Percentiles rank a stretch among this genome's conserved stretches.
Conservation (phyloP, 345 rosid species). For the Lepidium africanum region DNA sequence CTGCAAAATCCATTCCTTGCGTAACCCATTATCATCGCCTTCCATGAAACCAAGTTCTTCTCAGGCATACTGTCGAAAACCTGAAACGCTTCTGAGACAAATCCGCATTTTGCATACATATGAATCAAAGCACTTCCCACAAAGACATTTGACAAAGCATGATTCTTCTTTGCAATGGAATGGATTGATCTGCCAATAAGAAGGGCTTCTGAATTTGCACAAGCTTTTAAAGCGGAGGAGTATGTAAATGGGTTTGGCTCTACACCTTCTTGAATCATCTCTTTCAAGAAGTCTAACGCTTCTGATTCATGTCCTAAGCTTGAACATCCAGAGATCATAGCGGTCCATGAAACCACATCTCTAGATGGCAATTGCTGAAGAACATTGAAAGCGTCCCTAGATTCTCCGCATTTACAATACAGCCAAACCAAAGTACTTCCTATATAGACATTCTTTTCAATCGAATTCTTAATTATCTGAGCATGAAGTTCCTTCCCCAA, state of each 20-base stretch:
- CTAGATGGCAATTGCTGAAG: conserved; percentile 62
- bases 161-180: conserved; percentile 70
- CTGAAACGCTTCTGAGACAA: conserved; percentile 57
- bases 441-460: conserved; percentile 44
- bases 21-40: conserved; percentile 73
- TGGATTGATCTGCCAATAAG: conserved; percentile 60
- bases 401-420: conserved; percentile 72
- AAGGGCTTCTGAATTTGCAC: conserved; percentile 64
- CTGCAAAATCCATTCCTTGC: conserved; percentile 65
- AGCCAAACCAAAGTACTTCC: conserved; percentile 84
- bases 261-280: conserved; percentile 84
- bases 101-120: conserved; percentile 85
- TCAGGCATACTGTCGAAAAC: conserved; percentile 77
- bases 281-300: conserved; percentile 63
- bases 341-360: conserved; percentile 91
- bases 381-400: conserved; percentile 49
- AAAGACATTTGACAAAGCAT: conserved; percentile 52
- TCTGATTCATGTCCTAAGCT: conserved; percentile 64
- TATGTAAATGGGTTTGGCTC: conserved; percentile 75
- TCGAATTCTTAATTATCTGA: conserved; percentile 47
- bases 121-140: conserved; percentile 80
- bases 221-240: conserved; percentile 80
- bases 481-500: conserved; percentile 78
- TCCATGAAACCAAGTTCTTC: conserved; percentile 69
- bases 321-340: conserved; percentile 80